Evolutionary conservation across 2,329 filamentous ascomycete genomes (phyloP), one percentile per base, ranked within the genome.

Genomic region (Metarhizium anisopliae): DNA sequence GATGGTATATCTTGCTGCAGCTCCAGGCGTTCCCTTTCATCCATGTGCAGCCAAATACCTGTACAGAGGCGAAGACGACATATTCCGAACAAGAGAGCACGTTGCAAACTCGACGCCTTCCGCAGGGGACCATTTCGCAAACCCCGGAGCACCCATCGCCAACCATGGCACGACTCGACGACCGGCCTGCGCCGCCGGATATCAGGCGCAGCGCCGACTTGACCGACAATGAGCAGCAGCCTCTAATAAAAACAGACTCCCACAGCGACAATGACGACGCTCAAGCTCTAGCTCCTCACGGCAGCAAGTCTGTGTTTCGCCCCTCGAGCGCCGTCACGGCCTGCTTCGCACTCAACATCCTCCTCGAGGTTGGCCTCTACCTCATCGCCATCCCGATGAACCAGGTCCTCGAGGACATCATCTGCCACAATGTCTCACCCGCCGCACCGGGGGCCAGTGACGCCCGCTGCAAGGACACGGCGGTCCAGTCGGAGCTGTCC

Each of bases 401-500:
- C 20, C 49, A 51, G 18, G 20, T 51, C 13, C 29, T 51, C 25
- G 58, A 59, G 35, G 51, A 20, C 29, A 55, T 58, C 47, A 56
- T 59, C n/a, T 60, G 59, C 53, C 51, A 50, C 16, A 47, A 49
- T 38, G 16, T 52, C 4, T 45, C 43, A 8, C 29, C 50, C 10
- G 14, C 11, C 10, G 56, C 55, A 25, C 43, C 56, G 7, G n/a
- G 25, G n/a, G 3, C 20, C n/a, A 18, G 25, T 7, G 47, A 25
- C 47, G 20, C 43, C 6, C 56, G 55, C 35, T 63, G 61, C 53
- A 63, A 63, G 54, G 56, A 56, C n/a, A 43, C 43, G n/a, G 50
- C 32, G 5, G 59, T 63, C 10, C 60, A 63, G 59, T 49, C 59
- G 2, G 61, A 63, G 55, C 55, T 63, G 40, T 61, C 60, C 5